phyloP scores from a whole-genome alignment of 345 rosid genomes.

The Salix koriyanagi region DNA sequence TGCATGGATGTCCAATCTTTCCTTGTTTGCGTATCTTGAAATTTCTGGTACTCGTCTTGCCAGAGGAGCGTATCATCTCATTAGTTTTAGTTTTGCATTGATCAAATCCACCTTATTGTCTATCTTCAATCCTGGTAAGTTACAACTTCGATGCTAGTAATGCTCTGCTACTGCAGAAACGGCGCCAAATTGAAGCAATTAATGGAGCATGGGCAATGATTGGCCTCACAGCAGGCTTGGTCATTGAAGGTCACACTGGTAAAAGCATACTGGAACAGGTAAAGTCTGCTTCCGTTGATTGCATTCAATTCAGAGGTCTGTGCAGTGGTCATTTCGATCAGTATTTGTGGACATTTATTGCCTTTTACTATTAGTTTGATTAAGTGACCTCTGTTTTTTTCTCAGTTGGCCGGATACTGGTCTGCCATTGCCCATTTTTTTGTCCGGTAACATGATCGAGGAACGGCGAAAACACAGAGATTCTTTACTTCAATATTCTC shows the following conservation, averaged over 20 bases:
- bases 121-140: background rate
- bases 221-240: slow-evolving; percentile 72
- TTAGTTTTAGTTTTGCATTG: background rate
- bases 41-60: background rate
- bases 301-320: background rate
- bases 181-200: slow-evolving; percentile 79
- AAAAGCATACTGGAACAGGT: slow-evolving; percentile 68
- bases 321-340: too few relatives aligned
- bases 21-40: background rate
- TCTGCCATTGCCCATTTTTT: slow-evolving; percentile 44
- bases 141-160: background rate
- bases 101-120: background rate
- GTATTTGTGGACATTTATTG: background rate
- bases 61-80: background rate
- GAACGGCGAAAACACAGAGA: background rate
- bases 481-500: background rate
- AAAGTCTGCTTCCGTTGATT: background rate
- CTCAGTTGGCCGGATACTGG: slow-evolving; percentile 74
- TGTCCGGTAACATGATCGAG: slow-evolving; percentile 18
- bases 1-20: too few relatives aligned
- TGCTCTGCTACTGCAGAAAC: slow-evolving; percentile 40
- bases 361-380: background rate
- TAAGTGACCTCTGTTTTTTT: slow-evolving; percentile 7
- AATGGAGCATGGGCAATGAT: slow-evolving; percentile 94
- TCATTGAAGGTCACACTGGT: slow-evolving; percentile 84